Base-by-base conservation (phyloP, 345 rosid genomes). In the Pistacia vera region DNA sequence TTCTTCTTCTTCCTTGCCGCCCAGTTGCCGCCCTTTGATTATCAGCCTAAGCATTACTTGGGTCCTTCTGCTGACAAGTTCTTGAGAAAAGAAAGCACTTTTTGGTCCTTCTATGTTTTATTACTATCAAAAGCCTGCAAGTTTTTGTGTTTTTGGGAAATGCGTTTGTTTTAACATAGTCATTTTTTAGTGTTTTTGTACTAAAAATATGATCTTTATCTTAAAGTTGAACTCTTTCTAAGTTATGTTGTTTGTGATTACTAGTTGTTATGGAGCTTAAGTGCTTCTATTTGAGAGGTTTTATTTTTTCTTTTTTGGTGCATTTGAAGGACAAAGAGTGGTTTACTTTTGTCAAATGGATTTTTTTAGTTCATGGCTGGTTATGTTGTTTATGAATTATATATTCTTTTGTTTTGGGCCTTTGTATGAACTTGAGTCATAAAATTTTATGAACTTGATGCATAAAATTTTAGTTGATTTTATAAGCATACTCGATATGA, bases 51-150 rank as follows among this genome's bases (percentile, higher is more conserved):
- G 75, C 90, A 92, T n/a, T 91, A 93, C 81, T 79, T 33, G 4
- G 98, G 98, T 35, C 95, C 97, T 4, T 77, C 74, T 16, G 93
- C 86, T 11, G 97, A 92, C 91, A 92, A 78, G 82, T 92, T 67
- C 81, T 91, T 59, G 80, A 78, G 68, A 96, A 93, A 84, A 88
- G 98, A 75, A 92, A 93, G 89, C 85, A 74, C 82, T 96, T 88
- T 72, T 80, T 93, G 75, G 25, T 14, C 97, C 98, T 38, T 96
- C 99, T 75, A 92, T 93, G 63, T 93, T 92, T 83, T 75, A 96
- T 74, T 93, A 77, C 81, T 96, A 93, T 78, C 91, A 91, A 64
- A 96, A 93, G 67, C 99, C 99, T 18, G 99, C 93, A 64, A 73
- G 90, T 83, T 16, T 22, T 41, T 3, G 4, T 33, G 41, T 71